Percentiles rank a stretch among this genome's conserved stretches.
Conservation (phyloP, 106 monocot genomes). For the Platanthera guangdongensis region DNA sequence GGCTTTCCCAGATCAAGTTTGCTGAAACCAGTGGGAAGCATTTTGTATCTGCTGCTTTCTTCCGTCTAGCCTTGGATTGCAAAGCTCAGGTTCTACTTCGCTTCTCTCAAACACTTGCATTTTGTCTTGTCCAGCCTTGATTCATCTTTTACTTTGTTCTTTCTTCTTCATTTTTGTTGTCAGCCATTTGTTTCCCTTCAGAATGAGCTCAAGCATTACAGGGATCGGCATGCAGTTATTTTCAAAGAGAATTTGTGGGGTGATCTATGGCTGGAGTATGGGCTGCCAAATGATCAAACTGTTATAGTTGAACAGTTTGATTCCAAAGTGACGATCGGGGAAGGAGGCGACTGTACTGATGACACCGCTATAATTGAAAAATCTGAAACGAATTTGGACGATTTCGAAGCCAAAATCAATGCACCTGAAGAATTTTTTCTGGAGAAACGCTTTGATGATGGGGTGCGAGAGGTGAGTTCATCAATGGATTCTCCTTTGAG, state of each 20-base stretch:
- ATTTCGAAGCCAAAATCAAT: not conserved
- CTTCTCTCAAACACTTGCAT: not conserved
- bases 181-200: constrained; percentile 49
- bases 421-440: not conserved
- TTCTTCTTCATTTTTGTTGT: not conserved
- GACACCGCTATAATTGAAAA: not conserved
- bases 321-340: not conserved
- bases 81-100: constrained; percentile 47
- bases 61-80: constrained; percentile 65
- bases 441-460: not conserved
- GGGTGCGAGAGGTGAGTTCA: not conserved
- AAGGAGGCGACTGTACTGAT: not conserved
- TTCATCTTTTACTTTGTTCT: not conserved
- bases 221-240: constrained; percentile 21
- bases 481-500: not conserved
- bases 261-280: constrained; percentile 30
- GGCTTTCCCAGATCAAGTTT: constrained; percentile 62
- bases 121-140: not conserved
- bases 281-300: not conserved
- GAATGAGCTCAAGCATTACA: constrained; percentile 49
- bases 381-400: not conserved
- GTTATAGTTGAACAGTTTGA: constrained; percentile 8
- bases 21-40: constrained; percentile 69
- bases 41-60: constrained; percentile 57
- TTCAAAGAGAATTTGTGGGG: constrained; percentile 15